Base-by-base conservation (phyloP, 352 stramenopile genomes). In the Plasmopara viticola region DNA sequence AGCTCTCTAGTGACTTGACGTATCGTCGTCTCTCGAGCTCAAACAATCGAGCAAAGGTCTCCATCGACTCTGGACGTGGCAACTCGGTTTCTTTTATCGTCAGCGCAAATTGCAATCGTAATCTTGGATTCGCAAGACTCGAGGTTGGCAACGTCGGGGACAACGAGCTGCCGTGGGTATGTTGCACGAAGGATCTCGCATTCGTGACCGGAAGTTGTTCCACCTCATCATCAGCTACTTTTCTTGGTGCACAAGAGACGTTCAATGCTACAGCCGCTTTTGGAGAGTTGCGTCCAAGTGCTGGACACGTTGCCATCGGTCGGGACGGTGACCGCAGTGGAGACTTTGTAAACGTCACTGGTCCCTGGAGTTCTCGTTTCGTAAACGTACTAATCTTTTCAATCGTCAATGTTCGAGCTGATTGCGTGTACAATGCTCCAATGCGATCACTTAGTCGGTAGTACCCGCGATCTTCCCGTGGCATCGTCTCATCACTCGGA, bases 381-480 rank as follows among this genome's bases (percentile, higher is more conserved):
- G 79, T 87, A 35, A 90, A 75, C n/a, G 48, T 70, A 2, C 74
- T 87, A 38, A 91, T 81, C 50, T 73, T 69, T 4, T 90, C 76
- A 25, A 90, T 74, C 4, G 80, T 89, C 6, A 94, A 44, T 3
- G 65, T 64, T 10, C 68, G 71, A 4, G 84, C 77, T 2, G 73
- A 82, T 20, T 80, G 68, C 13, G 84, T 90, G 60, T 94, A 94
- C 38, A 68, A 84, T 4, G 73, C 59, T 35, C 75, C 84, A 31
- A 94, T 91, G 7, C 81, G 77, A 53, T 94, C 84, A 40, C 81
- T 94, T n/a, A 87, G 38, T 30, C 79, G 78, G 50, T 88, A 90
- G 54, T 92, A 94, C 2, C 64, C 64, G 20, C 78, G 64, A 42
- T 90, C 83, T 50, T 94, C 77, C 18, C 48, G 70, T 4, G 53